phyloP scores from a whole-genome alignment of 1,284 basidiomycete species.

The Tranzscheliella williamsii region DNA sequence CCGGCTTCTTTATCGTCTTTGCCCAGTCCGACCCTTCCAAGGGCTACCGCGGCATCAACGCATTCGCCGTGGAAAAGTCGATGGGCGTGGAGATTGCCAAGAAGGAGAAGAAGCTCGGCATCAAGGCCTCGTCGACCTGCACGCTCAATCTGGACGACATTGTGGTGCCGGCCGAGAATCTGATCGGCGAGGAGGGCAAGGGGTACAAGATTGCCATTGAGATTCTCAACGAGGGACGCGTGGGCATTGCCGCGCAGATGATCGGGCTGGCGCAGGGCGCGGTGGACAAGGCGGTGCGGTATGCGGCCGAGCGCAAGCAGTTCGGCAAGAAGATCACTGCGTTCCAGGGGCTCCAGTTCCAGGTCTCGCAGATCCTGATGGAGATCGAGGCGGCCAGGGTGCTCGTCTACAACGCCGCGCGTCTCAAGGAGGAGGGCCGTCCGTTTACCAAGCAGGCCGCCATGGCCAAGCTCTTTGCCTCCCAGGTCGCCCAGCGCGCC shows the following conservation, averaged over 20 bases:
- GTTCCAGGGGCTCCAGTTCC: slow-evolving; percentile 95
- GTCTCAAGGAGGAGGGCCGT: slow-evolving; percentile 90
- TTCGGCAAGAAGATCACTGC: slow-evolving; percentile 83
- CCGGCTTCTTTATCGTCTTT: slow-evolving; percentile 83
- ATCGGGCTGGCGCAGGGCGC: slow-evolving; percentile 94
- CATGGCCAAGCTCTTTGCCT: slow-evolving; percentile 85
- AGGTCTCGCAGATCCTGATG: slow-evolving; percentile 80
- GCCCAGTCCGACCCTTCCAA: slow-evolving; percentile 92
- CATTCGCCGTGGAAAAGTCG: slow-evolving; percentile 92
- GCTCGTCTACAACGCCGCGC: slow-evolving; percentile 93
- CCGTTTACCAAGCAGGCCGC: slow-evolving; percentile 90
- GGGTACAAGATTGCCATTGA: slow-evolving; percentile 97
- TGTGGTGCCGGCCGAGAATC: slow-evolving; percentile 85
- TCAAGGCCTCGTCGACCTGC: slow-evolving; percentile 95
- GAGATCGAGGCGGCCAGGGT: slow-evolving; percentile 90
- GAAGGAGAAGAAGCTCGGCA: slow-evolving; percentile 98
- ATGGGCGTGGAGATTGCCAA: slow-evolving; percentile 98
- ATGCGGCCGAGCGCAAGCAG: slow-evolving; percentile 90
- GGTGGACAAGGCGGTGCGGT: slow-evolving; percentile 87
- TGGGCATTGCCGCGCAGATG: slow-evolving; percentile 85
- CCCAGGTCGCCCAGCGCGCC: slow-evolving; percentile 84
- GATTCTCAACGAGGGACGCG: slow-evolving; percentile 94
- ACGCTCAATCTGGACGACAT: slow-evolving; percentile 94
- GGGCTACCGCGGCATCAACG: slow-evolving; percentile 98
- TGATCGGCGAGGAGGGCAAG: slow-evolving; percentile 89